phyloP scores from a whole-genome alignment of 116 monocot genomes.

The Papilionanthe hybrid region DNA sequence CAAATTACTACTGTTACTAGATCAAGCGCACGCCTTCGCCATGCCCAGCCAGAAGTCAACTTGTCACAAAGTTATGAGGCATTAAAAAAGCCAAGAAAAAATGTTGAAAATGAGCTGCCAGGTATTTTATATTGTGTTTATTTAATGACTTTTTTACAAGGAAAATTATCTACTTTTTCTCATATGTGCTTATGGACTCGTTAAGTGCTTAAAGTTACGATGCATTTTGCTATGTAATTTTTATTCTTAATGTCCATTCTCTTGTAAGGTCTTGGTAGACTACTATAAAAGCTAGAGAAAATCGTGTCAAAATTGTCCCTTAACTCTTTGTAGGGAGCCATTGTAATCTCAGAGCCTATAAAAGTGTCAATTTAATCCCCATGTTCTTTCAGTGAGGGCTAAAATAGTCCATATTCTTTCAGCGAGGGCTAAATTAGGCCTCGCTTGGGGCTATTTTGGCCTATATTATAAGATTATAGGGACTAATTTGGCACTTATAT shows the following conservation, averaged over 20 bases:
- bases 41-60: slow-evolving; percentile 85
- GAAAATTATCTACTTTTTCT: neutral
- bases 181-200: neutral
- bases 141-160: neutral
- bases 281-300: neutral
- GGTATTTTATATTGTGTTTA: slow-evolving; percentile 28
- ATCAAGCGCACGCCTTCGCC: slow-evolving; percentile 80
- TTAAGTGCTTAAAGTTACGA: neutral
- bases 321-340: too few relatives aligned
- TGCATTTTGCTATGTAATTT: neutral
- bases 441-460: too few relatives aligned
- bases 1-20: slow-evolving; percentile 69
- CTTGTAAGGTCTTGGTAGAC: neutral
- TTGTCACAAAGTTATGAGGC: slow-evolving; percentile 78
- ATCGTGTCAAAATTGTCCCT: too few relatives aligned
- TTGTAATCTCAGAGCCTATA: too few relatives aligned
- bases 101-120: slow-evolving; percentile 59
- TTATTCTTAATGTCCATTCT: neutral
- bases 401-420: too few relatives aligned
- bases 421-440: too few relatives aligned
- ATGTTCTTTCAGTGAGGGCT: too few relatives aligned
- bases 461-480: too few relatives aligned
- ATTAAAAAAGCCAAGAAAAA: slow-evolving; percentile 70
- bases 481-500: too few relatives aligned
- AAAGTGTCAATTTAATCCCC: too few relatives aligned